Conservation (phyloP, 139 green algal species). For the Chlamydomonas incerta region DNA sequence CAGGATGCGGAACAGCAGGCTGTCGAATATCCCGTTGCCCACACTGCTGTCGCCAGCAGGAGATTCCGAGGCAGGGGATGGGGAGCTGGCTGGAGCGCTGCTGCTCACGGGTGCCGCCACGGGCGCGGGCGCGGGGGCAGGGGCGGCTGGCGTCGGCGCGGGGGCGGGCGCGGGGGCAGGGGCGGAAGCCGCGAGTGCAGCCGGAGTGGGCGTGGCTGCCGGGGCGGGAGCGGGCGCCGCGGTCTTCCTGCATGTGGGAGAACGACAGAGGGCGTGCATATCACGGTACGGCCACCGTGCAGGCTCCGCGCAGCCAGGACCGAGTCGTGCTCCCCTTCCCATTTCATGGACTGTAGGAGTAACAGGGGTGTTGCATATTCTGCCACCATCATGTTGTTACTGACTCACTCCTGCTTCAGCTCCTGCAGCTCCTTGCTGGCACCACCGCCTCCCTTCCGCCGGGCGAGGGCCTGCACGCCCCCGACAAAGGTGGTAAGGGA, state of each 20-base stretch:
- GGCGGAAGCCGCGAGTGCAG: not conserved
- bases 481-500: too few relatives aligned
- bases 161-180: not conserved
- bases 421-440: conserved; percentile 32
- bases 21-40: conserved; percentile 16
- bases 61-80: too few relatives aligned
- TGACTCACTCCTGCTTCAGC: conserved; percentile 15
- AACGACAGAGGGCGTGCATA: too few relatives aligned
- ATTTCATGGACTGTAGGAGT: too few relatives aligned
- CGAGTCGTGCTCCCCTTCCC: too few relatives aligned
- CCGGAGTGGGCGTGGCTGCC: too few relatives aligned
- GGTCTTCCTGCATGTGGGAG: not conserved
- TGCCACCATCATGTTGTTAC: too few relatives aligned
- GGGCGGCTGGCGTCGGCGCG: not conserved
- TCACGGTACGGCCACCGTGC: too few relatives aligned
- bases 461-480: not conserved
- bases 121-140: not conserved
- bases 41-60: too few relatives aligned
- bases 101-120: not conserved
- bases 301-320: too few relatives aligned
- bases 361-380: too few relatives aligned
- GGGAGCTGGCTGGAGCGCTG: not conserved
- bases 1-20: conserved; percentile 23
- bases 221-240: not conserved
- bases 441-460: not conserved